A percentile compares a stretch with the other conserved stretches of the same genome.
Conservation (phyloP, 2,329 filamentous ascomycete species). For the Sarocladium strictum region DNA sequence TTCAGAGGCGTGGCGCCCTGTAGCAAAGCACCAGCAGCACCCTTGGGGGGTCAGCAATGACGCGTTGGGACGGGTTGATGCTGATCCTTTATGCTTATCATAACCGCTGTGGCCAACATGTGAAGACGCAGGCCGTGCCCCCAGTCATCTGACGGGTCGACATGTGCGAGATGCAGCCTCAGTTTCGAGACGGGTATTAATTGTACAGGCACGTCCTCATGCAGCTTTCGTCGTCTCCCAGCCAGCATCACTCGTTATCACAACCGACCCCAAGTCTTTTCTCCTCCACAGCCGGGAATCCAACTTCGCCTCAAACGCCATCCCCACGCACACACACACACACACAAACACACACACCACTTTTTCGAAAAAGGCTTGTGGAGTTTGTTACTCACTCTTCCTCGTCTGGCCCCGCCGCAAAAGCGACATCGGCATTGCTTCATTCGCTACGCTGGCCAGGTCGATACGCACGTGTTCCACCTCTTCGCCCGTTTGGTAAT, state of each 20-base stretch:
- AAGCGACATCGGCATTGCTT: constrained; percentile 8
- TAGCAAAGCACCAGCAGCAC: neutral
- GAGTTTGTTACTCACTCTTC: constrained; percentile 2
- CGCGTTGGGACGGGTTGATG: neutral
- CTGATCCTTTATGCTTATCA: constrained; percentile 8
- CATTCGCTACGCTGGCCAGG: neutral
- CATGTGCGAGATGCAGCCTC: constrained; percentile 2
- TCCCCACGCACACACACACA: neutral
- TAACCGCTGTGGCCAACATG: constrained; percentile 8
- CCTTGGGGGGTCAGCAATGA: neutral
- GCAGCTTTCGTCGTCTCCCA: neutral
- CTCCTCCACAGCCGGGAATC: too few relatives aligned
- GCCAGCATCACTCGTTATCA: neutral
- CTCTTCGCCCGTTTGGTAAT: neutral
- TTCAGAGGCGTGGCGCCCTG: neutral
- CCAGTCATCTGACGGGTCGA: neutral
- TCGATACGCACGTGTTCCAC: constrained; percentile 4
- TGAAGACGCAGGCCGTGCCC: neutral
- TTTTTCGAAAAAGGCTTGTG: neutral
- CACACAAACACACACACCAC: neutral
- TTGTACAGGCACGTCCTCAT: neutral
- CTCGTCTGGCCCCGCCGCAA: neutral
- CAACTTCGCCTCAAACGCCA: too few relatives aligned
- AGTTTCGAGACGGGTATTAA: neutral
- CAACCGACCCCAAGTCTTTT: neutral